Percentiles rank a stretch among this genome's conserved stretches.
These are phyloP conservation scores for Geranium rotundifolium DNA, from an alignment of 345 rosid genomes.

Conservation along the genomic window DNA sequence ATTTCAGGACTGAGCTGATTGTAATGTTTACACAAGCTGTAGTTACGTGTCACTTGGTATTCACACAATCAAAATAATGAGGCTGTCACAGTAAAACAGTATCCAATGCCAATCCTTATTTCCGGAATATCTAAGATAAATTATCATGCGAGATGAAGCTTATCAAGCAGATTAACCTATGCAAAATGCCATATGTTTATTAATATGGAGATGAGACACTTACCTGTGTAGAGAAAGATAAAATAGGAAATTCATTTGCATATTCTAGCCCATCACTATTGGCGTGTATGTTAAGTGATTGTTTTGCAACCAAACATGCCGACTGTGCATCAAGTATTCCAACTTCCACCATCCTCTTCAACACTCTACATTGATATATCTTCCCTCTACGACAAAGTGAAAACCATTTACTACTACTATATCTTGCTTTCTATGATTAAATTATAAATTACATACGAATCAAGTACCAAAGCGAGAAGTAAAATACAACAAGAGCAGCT, in stretches of 20 bases:
- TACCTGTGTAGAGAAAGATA: constrained; percentile 13
- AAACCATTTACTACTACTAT: not conserved
- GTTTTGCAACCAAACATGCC: constrained; percentile 11
- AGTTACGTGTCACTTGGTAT: too few relatives aligned
- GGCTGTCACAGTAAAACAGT: not conserved
- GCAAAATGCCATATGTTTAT: not conserved
- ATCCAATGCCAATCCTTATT: not conserved
- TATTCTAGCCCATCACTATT: constrained; percentile 2
- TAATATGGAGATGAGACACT: not conserved
- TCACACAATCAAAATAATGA: too few relatives aligned
- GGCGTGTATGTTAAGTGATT: constrained; percentile 9
- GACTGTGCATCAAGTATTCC: constrained; percentile 15
- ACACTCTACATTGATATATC: constrained; percentile 22
- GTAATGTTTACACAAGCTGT: too few relatives aligned
- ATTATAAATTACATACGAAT: not conserved
- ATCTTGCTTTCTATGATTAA: not conserved
- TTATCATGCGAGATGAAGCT: too few relatives aligned
- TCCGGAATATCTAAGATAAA: not conserved
- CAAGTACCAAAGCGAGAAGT: not conserved
- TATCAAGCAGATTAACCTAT: not conserved
- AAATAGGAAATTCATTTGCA: constrained; percentile 8
- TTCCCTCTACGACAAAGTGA: constrained; percentile 12
- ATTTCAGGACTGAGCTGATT: too few relatives aligned
- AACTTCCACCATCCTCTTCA: constrained; percentile 23
- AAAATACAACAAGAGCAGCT: not conserved